Evolutionary conservation across 129 eudicot species (phyloP).

Genomic region (Mikania micrantha): DNA sequence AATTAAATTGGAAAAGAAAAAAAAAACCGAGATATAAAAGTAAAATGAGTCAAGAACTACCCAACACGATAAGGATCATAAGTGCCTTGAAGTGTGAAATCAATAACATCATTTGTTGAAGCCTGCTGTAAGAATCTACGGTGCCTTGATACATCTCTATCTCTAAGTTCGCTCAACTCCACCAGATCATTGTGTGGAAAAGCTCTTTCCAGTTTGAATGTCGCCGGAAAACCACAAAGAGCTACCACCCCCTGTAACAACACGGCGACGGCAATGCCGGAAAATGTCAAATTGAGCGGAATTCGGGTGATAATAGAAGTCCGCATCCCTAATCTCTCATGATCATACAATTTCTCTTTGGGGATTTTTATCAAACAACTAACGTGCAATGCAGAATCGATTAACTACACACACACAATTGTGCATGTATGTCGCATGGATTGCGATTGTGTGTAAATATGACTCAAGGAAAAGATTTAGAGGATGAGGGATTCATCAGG

Average conservation of each 20-base stretch:
- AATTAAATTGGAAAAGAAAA: too few species aligned
- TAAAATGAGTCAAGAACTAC: conserved; percentile 33
- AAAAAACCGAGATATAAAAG: not conserved
- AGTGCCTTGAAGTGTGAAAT: conserved; percentile 69
- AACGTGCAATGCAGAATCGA: not conserved
- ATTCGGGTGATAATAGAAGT: conserved; percentile 8
- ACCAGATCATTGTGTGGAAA: conserved; percentile 48
- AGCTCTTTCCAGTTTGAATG: conserved; percentile 61
- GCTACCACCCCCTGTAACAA: conserved; percentile 30
- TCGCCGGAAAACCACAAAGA: conserved; percentile 32
- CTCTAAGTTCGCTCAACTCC: conserved; percentile 66
- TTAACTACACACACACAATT: not conserved
- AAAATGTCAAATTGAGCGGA: conserved; percentile 16
- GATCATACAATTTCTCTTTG: conserved; percentile 2
- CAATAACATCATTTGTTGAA: conserved; percentile 38
- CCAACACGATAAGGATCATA: conserved; percentile 88
- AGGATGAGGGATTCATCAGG: not conserved
- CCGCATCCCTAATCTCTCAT: conserved; percentile 22
- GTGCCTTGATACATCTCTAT: conserved; percentile 58
- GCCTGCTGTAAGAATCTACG: conserved; percentile 47
- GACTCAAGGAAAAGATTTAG: conserved; percentile 1
- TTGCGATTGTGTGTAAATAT: not conserved
- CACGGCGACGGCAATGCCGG: conserved; percentile 17
- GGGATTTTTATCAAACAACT: conserved; percentile 13
- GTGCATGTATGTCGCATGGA: not conserved